Evolutionary conservation across 441 rosid species (phyloP), one percentile per base, ranked within the genome.

Genomic region (Populus tomentosa): DNA sequence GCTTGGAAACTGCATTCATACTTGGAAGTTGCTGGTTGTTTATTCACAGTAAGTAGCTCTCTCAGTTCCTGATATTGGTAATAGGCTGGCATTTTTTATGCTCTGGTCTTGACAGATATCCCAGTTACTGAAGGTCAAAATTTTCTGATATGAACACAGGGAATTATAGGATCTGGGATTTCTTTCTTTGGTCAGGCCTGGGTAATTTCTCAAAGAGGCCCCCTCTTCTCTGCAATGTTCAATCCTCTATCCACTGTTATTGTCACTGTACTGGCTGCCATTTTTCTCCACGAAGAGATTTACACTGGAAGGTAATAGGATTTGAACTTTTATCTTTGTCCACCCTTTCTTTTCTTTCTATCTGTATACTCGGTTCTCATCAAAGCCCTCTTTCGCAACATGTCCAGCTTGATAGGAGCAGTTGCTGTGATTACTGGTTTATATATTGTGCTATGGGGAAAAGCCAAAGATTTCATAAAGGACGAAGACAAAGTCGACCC

Each of bases 191-290:
- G 85, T 70, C 92, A 89, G 82, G 87, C 87, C 11, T 89, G 94
- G 94, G 86, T 85, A 78, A 85, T 92, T 77, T 83, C 92, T 2
- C 67, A 71, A 69, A 85, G 87, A 71, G 97, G 94, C 20, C 92
- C 94, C 26, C 83, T 90, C 10, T 90, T 85, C 77, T 78, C 91
- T 28, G 87, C 92, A 30, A 77, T 89, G 82, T 92, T 90, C 85
- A 89, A 75, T 78, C n/a, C n/a, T n/a, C n/a, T n/a, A n/a, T n/a
- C n/a, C n/a, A n/a, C n/a, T n/a, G n/a, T n/a, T n/a, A n/a, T 88
- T 35, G 90, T 85, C 67, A 87, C 88, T 61, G 20, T 89, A 61
- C 70, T 83, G 56, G 95, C 94, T 76, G 85, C 91, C 67, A 24
- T 83, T 28, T 75, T 89, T 75, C 82, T 89, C 5, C 86, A 87